Conservation (phyloP, 129 eudicot genomes). For the Cynara cardunculus region DNA sequence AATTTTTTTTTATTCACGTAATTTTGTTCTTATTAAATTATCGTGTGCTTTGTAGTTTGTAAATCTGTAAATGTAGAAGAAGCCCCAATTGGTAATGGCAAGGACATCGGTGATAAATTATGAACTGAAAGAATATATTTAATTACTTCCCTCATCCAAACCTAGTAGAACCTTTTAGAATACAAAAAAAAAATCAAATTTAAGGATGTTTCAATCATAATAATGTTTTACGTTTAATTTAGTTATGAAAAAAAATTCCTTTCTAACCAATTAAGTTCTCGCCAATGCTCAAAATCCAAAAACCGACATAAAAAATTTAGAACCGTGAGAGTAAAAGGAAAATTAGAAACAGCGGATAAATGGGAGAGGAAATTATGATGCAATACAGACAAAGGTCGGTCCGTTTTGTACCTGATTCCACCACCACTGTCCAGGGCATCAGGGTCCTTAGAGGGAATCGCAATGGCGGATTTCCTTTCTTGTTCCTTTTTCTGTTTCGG, state of each 20-base stretch:
- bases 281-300: neutral
- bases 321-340: neutral
- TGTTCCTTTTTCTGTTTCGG: slow-evolving; percentile 3
- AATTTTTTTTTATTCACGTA: neutral
- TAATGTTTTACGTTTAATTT: neutral
- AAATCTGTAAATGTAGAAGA: neutral
- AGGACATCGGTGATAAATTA: neutral
- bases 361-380: neutral
- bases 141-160: neutral
- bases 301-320: neutral
- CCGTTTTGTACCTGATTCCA: slow-evolving; percentile 48
- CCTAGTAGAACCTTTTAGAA: neutral
- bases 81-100: neutral
- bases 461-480: slow-evolving; percentile 1
- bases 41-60: neutral
- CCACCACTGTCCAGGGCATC: slow-evolving; percentile 61
- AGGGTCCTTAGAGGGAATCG: slow-evolving; percentile 42
- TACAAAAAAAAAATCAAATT: neutral
- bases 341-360: neutral
- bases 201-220: neutral
- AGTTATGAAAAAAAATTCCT: neutral
- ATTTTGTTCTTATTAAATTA: neutral
- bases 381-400: neutral
- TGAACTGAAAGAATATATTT: neutral
- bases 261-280: neutral